These are phyloP conservation scores for Tetrahymena thermophila DNA, from an alignment of 73 alveolate genomes.

Conservation along the genomic window DNA sequence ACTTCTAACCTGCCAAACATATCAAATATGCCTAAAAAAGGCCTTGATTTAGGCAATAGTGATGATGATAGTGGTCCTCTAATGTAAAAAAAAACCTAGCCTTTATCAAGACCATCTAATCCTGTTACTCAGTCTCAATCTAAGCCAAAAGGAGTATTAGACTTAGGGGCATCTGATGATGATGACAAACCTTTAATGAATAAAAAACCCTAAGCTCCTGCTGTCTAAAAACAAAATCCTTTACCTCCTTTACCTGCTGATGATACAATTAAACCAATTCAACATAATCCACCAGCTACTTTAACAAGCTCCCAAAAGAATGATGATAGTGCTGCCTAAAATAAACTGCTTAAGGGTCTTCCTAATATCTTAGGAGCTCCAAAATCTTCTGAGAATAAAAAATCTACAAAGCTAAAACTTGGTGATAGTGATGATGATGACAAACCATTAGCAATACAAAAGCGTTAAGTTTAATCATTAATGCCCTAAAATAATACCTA, in stretches of 20 bases:
- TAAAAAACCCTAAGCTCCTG: not conserved
- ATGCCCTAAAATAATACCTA: not conserved
- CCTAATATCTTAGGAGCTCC: not conserved
- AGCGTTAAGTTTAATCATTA: not conserved
- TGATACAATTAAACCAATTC: not conserved
- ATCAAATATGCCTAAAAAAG: not conserved
- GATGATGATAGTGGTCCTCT: not conserved
- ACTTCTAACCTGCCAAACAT: not conserved
- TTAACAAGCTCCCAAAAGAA: not conserved
- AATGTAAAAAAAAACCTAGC: not conserved
- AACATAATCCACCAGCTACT: not conserved
- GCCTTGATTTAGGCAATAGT: not conserved
- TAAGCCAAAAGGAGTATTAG: not conserved
- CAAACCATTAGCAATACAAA: not conserved
- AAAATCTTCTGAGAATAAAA: not conserved
- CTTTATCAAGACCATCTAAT: not conserved
- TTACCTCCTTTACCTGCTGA: not conserved
- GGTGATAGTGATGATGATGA: not conserved
- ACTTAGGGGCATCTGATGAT: not conserved
- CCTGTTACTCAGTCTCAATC: not conserved
- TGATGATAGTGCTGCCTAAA: not conserved
- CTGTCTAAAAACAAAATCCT: not conserved
- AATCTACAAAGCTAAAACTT: not conserved
- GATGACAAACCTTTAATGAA: not conserved
- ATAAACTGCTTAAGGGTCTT: not conserved